Evolutionary conservation across 768 basidiomycete genomes (phyloP), one percentile per base, ranked within the genome.

Genomic region (Panaeolus cyanescens): DNA sequence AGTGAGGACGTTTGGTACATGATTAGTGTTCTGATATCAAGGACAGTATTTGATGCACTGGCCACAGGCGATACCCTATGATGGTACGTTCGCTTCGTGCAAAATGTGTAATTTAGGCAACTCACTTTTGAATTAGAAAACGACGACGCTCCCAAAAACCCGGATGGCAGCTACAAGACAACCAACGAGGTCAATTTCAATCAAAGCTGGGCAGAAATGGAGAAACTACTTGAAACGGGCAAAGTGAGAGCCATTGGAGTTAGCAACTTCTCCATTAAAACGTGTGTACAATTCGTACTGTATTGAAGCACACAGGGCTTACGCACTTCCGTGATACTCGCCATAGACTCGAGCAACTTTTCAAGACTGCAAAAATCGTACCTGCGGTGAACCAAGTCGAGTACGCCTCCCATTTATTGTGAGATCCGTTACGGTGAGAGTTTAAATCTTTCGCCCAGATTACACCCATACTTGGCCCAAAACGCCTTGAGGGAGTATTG

Each of bases 211-310:
- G 78, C 78, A 0, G 76, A 79, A 42, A 74, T 86, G 64, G 85
- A 86, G 70, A 79, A 81, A 54, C 64, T 85, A 10, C 72, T 80
- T 32, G 74, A 73, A 28, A 77, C 75, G 13, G 82, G 82, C 0
- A 80, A 79, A 64, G 82, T 77, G 10, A 79, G 70, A 57, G 80
- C 83, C 1, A 83, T 86, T 61, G 85, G 85, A 0, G 83, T 88
- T 50, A 83, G 83, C 68, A 88, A 88, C 68, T 87, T 86, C 65
- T 84, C 83, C 4, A 72, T 85, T 59, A 83, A 85, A 65, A 85
- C 77, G 83, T 85, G 58, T 17, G 78, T 69, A 1, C n/a, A n/a
- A 32, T 4, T 36, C 19, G 5, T 20, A 19, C 40, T 19, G 7
- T 31, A 1, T 40, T 40, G 8, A 8, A 31, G 8, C 2, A 25